Evolutionary conservation across 2,329 filamentous ascomycete genomes (phyloP).

Genomic region (Aschersonia sp.): DNA sequence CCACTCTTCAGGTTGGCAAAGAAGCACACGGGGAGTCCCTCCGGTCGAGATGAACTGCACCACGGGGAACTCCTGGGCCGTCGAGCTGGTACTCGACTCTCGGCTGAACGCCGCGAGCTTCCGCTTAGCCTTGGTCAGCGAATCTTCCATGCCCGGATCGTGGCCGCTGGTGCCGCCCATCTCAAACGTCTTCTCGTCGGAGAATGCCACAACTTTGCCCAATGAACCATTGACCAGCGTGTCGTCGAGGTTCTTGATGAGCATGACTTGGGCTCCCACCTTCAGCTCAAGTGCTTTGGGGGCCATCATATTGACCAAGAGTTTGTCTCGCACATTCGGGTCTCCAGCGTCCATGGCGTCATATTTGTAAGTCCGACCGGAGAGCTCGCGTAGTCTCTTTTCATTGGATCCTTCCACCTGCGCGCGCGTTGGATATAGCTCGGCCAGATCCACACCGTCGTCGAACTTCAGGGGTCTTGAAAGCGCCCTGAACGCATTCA

Average conservation of each 20-base stretch:
- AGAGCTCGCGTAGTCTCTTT: constrained; percentile 54
- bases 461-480: constrained; percentile 56
- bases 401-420: constrained; percentile 85
- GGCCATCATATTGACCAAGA: constrained; percentile 86
- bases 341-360: constrained; percentile 69
- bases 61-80: constrained; percentile 55
- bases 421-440: constrained; percentile 78
- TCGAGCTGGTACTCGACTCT: constrained; percentile 27
- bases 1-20: constrained; percentile 83
- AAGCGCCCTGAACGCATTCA: constrained; percentile 60
- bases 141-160: constrained; percentile 23
- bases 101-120: constrained; percentile 38
- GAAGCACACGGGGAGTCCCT: constrained; percentile 47
- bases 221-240: constrained; percentile 87
- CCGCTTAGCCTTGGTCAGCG: constrained; percentile 33
- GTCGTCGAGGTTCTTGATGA: constrained; percentile 99
- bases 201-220: constrained; percentile 52
- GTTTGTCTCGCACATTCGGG: constrained; percentile 52
- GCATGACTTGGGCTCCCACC: constrained; percentile 90
- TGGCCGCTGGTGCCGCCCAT: constrained; percentile 26
- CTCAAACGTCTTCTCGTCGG: constrained; percentile 23
- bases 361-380: constrained; percentile 53
- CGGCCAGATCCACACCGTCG: constrained; percentile 59
- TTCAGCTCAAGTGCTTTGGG: constrained; percentile 69
- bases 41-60: constrained; percentile 71